Evolutionary conservation across 2,329 filamentous ascomycete genomes (phyloP).

Genomic region (Hypoxylon rubiginosum): DNA sequence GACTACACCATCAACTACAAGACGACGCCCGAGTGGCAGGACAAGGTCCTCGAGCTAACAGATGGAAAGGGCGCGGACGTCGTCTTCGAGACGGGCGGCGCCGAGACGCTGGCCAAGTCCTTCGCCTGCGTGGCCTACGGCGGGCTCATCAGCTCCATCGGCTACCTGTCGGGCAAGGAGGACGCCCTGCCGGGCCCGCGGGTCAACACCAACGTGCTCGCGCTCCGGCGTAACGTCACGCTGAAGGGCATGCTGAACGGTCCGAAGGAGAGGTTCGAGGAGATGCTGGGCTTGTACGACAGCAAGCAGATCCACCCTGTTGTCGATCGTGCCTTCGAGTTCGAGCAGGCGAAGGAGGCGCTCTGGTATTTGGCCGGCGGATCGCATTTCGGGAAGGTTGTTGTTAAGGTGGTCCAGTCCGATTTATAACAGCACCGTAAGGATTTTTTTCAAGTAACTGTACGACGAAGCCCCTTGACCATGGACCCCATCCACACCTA

Average conservation of each 20-base stretch:
- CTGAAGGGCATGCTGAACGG: constrained; percentile 68
- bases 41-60: constrained; percentile 62
- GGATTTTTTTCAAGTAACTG: background rate
- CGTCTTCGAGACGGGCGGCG: constrained; percentile 68
- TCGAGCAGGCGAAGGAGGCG: constrained; percentile 63
- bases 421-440: background rate
- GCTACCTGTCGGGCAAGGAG: constrained; percentile 53
- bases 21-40: constrained; percentile 65
- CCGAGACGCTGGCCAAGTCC: constrained; percentile 64
- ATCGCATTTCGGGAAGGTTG: constrained; percentile 70
- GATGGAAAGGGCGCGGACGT: constrained; percentile 63
- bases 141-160: constrained; percentile 63
- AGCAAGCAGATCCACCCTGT: constrained; percentile 61
- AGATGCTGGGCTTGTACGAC: constrained; percentile 65
- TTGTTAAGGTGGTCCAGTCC: constrained; percentile 57
- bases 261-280: constrained; percentile 68
- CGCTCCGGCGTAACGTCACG: constrained; percentile 54
- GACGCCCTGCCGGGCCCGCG: constrained; percentile 64
- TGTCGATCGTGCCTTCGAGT: constrained; percentile 61
- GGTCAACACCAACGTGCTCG: constrained; percentile 67
- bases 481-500: background rate
- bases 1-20: constrained; percentile 68
- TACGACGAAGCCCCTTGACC: background rate
- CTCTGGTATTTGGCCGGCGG: constrained; percentile 64
- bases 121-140: constrained; percentile 68